These are phyloP conservation scores for Amanita rubescens DNA, from an alignment of 768 basidiomycete species.

Conservation along the genomic window DNA sequence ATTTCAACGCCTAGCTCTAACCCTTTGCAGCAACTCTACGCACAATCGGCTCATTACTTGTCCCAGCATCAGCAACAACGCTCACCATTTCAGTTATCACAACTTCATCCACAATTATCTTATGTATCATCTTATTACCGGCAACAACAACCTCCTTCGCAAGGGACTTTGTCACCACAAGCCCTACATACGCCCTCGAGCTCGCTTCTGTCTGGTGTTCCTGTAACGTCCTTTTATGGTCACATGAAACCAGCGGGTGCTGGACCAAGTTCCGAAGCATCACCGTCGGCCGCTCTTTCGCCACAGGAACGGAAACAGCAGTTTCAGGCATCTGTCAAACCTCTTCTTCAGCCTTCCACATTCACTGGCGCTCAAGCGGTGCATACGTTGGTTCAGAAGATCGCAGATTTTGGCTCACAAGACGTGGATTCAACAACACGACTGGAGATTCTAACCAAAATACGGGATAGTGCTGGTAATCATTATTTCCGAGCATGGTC, in stretches of 20 bases:
- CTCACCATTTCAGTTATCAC: conserved; percentile 15
- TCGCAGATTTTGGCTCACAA: conserved; percentile 51
- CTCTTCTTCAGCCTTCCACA: conserved; percentile 47
- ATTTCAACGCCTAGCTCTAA: conserved; percentile 34
- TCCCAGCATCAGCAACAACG: conserved; percentile 27
- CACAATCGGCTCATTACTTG: conserved; percentile 28
- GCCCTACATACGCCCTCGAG: conserved; percentile 55
- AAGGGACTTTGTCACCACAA: conserved; percentile 64
- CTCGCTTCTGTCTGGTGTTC: conserved; percentile 31
- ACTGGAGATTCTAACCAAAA: conserved; percentile 70
- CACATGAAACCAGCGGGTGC: conserved; percentile 12
- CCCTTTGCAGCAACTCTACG: conserved; percentile 33
- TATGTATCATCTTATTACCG: conserved; percentile 19
- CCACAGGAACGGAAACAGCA: conserved; percentile 49
- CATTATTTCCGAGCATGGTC: conserved; percentile 86
- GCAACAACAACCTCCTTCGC: conserved; percentile 31
- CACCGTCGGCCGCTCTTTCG: conserved; percentile 23
- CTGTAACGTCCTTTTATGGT: conserved; percentile 28
- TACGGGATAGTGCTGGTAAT: conserved; percentile 78
- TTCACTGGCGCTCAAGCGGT: conserved; percentile 71
- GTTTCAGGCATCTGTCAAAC: conserved; percentile 45
- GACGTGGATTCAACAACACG: conserved; percentile 63
- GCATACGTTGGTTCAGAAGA: conserved; percentile 45
- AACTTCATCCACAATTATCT: conserved; percentile 17
- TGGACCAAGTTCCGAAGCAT: conserved; percentile 14